Evolutionary conservation across 805 yeast species (phyloP).

Genomic region (Zygosaccharomyces bisporus): DNA sequence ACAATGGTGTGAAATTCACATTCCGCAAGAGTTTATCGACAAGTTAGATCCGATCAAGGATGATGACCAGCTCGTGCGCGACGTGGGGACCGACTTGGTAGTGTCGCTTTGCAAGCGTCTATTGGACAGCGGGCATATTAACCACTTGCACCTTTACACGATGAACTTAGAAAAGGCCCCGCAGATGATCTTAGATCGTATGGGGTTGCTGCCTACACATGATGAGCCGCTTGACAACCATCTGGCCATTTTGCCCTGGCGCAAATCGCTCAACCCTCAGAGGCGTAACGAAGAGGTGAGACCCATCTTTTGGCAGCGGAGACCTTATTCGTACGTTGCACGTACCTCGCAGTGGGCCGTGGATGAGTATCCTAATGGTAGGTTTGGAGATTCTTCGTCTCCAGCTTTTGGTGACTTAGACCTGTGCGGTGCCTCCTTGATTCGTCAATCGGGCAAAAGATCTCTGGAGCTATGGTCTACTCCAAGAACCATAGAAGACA

Average conservation of each 20-base stretch:
- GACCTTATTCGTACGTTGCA: conserved; percentile 83
- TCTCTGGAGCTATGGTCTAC: conserved; percentile 86
- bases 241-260: conserved; percentile 66
- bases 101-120: conserved; percentile 77
- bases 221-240: conserved; percentile 35
- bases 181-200: conserved; percentile 75
- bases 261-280: conserved; percentile 78
- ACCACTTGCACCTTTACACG: conserved; percentile 92
- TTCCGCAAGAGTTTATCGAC: conserved; percentile 71
- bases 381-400: conserved; percentile 98
- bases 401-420: conserved; percentile 95
- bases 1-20: conserved; percentile 81
- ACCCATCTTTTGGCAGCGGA: conserved; percentile 94
- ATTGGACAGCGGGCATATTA: conserved; percentile 65
- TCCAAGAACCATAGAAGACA: conserved; percentile 58
- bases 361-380: conserved; percentile 98
- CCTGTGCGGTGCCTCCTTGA: conserved; percentile 69
- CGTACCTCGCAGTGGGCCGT: conserved; percentile 76
- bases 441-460: conserved; percentile 77
- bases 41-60: conserved; percentile 78
- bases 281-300: conserved; percentile 79
- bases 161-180: conserved; percentile 95
- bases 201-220: conserved; percentile 48
- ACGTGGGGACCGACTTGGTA: conserved; percentile 75
- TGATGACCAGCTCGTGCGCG: conserved; percentile 85